These are phyloP conservation scores for Parsonsia alboflavescens DNA, from an alignment of 257 asterid species.

Conservation along the genomic window DNA sequence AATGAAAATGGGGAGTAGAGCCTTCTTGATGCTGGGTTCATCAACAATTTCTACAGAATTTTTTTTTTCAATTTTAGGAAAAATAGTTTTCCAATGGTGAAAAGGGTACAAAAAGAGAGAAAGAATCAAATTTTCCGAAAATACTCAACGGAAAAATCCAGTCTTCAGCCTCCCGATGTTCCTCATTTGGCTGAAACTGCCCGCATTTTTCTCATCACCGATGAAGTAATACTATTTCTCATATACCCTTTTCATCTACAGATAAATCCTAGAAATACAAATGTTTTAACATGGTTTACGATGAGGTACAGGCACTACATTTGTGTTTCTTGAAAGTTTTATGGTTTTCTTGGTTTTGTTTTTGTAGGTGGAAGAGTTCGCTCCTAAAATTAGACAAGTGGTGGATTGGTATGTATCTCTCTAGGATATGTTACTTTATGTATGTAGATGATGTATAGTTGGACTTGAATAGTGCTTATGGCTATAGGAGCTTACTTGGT, in stretches of 20 bases:
- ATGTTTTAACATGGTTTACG: background rate
- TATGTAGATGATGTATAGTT: background rate
- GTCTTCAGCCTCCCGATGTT: constrained; percentile 69
- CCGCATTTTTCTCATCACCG: constrained; percentile 58
- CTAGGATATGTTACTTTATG: constrained; percentile 2
- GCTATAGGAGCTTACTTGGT: background rate
- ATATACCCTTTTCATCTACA: constrained; percentile 1
- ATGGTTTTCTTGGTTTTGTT: background rate
- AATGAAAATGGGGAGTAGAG: constrained; percentile 21
- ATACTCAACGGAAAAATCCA: constrained; percentile 31
- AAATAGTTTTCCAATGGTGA: constrained; percentile 7
- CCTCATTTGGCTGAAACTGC: constrained; percentile 72
- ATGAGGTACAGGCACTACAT: background rate
- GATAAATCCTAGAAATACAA: background rate
- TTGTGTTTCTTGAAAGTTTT: background rate
- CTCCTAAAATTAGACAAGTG: constrained; percentile 64
- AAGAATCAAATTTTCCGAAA: constrained; percentile 8
- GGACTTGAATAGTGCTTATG: background rate
- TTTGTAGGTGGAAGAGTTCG: constrained; percentile 62
- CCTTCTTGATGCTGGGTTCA: constrained; percentile 14
- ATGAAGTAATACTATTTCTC: constrained; percentile 26
- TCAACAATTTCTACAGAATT: background rate
- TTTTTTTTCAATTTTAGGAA: constrained; percentile 14
- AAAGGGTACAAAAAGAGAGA: background rate
- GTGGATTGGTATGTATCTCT: constrained; percentile 37